phyloP scores from a whole-genome alignment of 768 basidiomycete species.

The Suillus subluteus region DNA sequence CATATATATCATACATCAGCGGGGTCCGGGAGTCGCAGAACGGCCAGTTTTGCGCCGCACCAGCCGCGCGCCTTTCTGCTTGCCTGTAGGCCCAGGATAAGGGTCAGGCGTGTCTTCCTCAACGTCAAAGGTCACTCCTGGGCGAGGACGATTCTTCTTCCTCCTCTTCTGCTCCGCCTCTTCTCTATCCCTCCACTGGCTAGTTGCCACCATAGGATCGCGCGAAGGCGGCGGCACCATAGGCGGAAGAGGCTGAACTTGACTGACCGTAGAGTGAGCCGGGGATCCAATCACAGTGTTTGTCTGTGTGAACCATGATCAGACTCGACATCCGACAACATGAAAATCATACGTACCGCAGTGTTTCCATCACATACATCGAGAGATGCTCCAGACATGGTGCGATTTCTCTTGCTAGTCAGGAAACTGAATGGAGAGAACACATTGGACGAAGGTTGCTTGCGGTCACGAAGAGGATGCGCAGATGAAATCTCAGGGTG shows the following conservation, averaged over 20 bases:
- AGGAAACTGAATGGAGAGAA: constrained; percentile 70
- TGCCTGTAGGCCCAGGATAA: constrained; percentile 22
- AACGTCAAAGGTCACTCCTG: constrained; percentile 70
- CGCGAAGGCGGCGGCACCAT: constrained; percentile 56
- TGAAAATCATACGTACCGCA: constrained; percentile 54
- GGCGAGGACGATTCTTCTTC: constrained; percentile 44
- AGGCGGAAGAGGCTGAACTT: constrained; percentile 49
- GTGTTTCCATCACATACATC: constrained; percentile 79
- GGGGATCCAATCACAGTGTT: constrained; percentile 80
- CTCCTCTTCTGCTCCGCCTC: constrained; percentile 52
- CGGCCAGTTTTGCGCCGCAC: constrained; percentile 36
- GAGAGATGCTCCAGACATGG: constrained; percentile 73
- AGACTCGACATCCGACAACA: constrained; percentile 9
- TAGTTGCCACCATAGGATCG: constrained; percentile 65
- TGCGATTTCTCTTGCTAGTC: constrained; percentile 59
- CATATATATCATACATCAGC: constrained; percentile 6
- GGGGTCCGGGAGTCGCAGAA: constrained; percentile 26
- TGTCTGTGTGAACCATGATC: constrained; percentile 40
- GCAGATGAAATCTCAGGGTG: constrained; percentile 34
- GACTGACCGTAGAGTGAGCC: constrained; percentile 68
- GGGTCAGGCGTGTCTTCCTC: constrained; percentile 55
- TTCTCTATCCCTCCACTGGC: constrained; percentile 72
- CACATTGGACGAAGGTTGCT: constrained; percentile 47
- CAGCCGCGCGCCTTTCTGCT: constrained; percentile 28
- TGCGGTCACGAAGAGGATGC: constrained; percentile 38